Base-by-base conservation (phyloP, 73 alveolate genomes). In the Paramecium pentaurelia region DNA sequence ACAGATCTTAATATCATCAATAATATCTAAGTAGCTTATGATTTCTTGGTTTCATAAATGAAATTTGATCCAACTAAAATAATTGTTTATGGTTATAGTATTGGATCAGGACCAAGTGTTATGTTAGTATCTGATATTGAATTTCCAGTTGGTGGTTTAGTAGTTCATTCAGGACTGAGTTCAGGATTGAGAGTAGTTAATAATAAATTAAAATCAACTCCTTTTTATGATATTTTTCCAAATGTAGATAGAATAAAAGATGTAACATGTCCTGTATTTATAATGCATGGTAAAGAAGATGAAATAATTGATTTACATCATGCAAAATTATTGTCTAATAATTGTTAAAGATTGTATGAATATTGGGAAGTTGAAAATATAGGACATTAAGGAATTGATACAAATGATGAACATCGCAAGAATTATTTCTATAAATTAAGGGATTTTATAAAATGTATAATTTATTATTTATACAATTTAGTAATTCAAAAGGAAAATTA, bases 21-120 rank as follows among this genome's bases (percentile, higher is more conserved):
- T 4, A 95, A 93, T 70, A 86, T 95, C 11, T 71, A 91, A 47
- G 96, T 96, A 4, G 94, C 95, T 60, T 95, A 95, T 85, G 32
- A 93, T n/a, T 93, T 64, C 54, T 27, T 80, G 25, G 94, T 83
- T 25, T 40, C 38, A 8, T 34, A 89, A 71, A 8, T 89, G 36
- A 60, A 64, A 6, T 89, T 47, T 60, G 58, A 89, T 44, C 88
- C 92, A 11, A 71, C 71, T 0, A 89, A 89, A 45, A 89, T 89
- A 12, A 51, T 89, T 16, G 86, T 89, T 12, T 89, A 89, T 71
- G 94, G 94, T 7, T 71, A 89, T 54, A 89, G 94, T 9, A 73
- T 89, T 22, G 94, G 94, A 20, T 60, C 89, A 27, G 94, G 94
- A n/a, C 94, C 94, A 25, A 89, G 94, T 40, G 84, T 83, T 14